A percentile compares a stretch with the other conserved stretches of the same genome.
These are phyloP conservation scores for Nidula microcarpa DNA, from an alignment of 768 basidiomycete genomes.

Conservation along the genomic window DNA sequence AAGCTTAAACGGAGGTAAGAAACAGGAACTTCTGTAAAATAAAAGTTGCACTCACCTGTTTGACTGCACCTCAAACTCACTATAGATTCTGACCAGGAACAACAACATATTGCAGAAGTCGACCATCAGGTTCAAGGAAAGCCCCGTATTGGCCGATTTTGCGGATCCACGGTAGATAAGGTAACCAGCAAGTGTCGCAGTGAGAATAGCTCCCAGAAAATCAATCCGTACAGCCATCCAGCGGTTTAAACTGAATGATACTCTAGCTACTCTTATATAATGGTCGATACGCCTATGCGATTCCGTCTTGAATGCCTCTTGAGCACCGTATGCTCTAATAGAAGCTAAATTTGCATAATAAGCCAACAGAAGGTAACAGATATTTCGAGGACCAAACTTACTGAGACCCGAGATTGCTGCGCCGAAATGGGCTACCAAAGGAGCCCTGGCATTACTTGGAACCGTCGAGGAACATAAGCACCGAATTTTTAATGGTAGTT, in stretches of 20 bases:
- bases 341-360: constrained; percentile 29
- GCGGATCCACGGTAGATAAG: constrained; percentile 38
- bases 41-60: constrained; percentile 27
- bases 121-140: constrained; percentile 58
- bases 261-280: constrained; percentile 40
- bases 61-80: constrained; percentile 42
- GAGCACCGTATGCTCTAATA: constrained; percentile 66
- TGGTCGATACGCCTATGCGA: constrained; percentile 52
- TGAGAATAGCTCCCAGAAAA: constrained; percentile 49
- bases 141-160: constrained; percentile 41
- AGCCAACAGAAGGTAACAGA: background rate
- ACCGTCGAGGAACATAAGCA: background rate
- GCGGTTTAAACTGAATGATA: constrained; percentile 52
- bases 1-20: constrained; percentile 7
- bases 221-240: constrained; percentile 54
- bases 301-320: constrained; percentile 44
- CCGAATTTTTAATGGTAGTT: constrained; percentile 16
- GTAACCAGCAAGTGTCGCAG: constrained; percentile 51
- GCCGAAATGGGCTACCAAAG: constrained; percentile 43
- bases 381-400: constrained; percentile 22
- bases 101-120: constrained; percentile 58
- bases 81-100: constrained; percentile 40
- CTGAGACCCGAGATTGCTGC: constrained; percentile 52
- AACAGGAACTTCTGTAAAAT: background rate
- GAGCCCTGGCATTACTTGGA: constrained; percentile 21